A percentile compares a stretch with the other conserved stretches of the same genome.
Conservation (phyloP, 2,329 filamentous ascomycete genomes). For the Curvularia sp. region DNA sequence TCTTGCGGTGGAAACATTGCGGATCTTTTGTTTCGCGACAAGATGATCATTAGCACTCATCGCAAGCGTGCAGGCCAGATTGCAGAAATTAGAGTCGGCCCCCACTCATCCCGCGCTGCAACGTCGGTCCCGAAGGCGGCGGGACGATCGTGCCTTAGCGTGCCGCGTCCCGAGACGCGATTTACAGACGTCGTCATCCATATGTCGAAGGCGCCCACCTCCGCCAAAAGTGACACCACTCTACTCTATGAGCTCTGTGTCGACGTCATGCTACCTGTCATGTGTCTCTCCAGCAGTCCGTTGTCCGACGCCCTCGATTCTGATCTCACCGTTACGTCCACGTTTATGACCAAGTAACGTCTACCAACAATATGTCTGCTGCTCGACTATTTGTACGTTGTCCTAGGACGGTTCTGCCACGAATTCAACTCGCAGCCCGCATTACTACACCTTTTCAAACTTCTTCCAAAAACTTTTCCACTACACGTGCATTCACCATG, state of each 20-base stretch:
- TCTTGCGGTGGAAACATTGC: neutral
- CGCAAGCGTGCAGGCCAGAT: neutral
- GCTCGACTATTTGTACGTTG: constrained; percentile 28
- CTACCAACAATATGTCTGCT: constrained; percentile 24
- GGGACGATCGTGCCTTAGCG: constrained; percentile 22
- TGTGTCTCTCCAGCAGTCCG: constrained; percentile 10
- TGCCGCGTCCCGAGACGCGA: constrained; percentile 21
- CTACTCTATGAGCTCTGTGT: constrained; percentile 15
- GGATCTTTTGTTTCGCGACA: neutral
- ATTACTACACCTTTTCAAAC: neutral
- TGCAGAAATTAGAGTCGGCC: neutral
- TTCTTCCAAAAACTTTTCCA: constrained; percentile 26
- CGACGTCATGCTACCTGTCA: constrained; percentile 31
- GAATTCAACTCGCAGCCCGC: constrained; percentile 12
- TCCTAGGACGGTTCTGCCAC: constrained; percentile 6
- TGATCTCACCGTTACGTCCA: constrained; percentile 33
- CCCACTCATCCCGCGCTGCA: neutral
- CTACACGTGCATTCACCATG: constrained; percentile 49
- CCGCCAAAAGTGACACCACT: constrained; percentile 21
- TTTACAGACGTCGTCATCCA: constrained; percentile 33
- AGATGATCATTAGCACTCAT: neutral
- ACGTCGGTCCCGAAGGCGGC: neutral
- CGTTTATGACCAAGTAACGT: constrained; percentile 9
- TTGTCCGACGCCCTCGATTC: constrained; percentile 12
- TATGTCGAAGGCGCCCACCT: constrained; percentile 24